Percentiles rank a stretch among this genome's conserved stretches.
Evolutionary conservation across 495 filamentous ascomycete species (phyloP).

Genomic region (Stereocaulon alpinum): DNA sequence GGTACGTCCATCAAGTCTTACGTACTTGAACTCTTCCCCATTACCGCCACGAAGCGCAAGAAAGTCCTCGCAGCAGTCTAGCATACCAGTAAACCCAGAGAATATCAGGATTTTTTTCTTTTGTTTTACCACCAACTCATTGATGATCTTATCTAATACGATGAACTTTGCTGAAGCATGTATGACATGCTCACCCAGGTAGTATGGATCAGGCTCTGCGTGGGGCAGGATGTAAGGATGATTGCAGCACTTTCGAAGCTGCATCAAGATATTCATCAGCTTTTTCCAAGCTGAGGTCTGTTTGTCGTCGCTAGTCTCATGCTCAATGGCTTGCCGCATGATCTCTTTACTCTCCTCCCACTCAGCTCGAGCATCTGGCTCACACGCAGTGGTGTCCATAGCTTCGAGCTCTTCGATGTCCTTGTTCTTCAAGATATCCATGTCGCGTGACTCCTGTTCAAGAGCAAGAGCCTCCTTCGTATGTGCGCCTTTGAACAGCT

Average conservation of each 20-base stretch:
- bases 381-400: constrained; percentile 12
- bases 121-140: constrained; percentile 44
- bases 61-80: constrained; percentile 52
- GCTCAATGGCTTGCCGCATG: constrained; percentile 35
- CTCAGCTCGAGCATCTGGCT: constrained; percentile 17
- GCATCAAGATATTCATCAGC: constrained; percentile 55
- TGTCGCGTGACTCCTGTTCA: constrained; percentile 22
- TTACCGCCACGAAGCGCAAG: constrained; percentile 39
- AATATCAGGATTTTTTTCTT: constrained; percentile 56
- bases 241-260: constrained; percentile 53
- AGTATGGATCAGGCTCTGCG: constrained; percentile 42
- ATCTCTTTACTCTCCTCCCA: constrained; percentile 41
- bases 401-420: constrained; percentile 20
- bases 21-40: constrained; percentile 36
- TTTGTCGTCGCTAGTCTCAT: constrained; percentile 28
- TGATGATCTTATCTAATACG: constrained; percentile 50
- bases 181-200: constrained; percentile 43
- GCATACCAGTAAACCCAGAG: constrained; percentile 48
- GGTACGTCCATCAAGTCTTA: constrained; percentile 50
- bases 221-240: constrained; percentile 50
- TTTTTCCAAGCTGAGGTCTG: constrained; percentile 39
- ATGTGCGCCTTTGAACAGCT: constrained; percentile 40
- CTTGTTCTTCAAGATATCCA: constrained; percentile 21
- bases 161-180: constrained; percentile 54
- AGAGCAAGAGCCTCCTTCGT: constrained; percentile 36